These are phyloP conservation scores for Hawksworthiomyces lignivorus DNA, from an alignment of 2,329 filamentous ascomycete species.

Conservation along the genomic window DNA sequence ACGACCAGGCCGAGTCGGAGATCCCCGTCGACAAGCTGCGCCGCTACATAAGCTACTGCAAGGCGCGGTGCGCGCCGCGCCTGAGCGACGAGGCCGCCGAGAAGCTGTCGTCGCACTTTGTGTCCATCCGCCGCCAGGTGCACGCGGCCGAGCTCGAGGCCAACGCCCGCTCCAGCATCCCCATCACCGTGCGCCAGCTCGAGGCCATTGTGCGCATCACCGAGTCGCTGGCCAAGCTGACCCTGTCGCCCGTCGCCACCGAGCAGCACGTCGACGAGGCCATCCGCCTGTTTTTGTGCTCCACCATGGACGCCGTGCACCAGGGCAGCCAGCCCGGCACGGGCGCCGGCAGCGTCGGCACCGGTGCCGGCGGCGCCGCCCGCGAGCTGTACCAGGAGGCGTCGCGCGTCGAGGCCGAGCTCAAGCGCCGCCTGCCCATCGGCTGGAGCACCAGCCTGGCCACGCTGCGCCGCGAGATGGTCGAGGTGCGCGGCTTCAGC, in stretches of 20 bases:
- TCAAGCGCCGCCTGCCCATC: conserved; percentile 80
- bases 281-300: conserved; percentile 90
- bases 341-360: conserved; percentile 4
- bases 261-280: conserved; percentile 95
- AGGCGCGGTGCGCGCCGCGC: conserved; percentile 87
- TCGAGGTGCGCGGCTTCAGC: conserved; percentile 81
- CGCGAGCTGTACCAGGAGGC: conserved; percentile 90
- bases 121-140: conserved; percentile 89
- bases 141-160: conserved; percentile 85
- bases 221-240: conserved; percentile 87
- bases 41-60: conserved; percentile 94
- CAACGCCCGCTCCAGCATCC: conserved; percentile 85
- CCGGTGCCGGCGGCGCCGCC: conserved; percentile 49
- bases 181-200: conserved; percentile 93
- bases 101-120: conserved; percentile 94
- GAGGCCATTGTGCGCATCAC: conserved; percentile 97
- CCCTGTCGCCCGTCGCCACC: conserved; percentile 75
- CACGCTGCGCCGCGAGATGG: conserved; percentile 81
- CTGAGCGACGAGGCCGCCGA: conserved; percentile 87
- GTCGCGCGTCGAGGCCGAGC: conserved; percentile 76
- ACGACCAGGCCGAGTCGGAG: conserved; percentile 78
- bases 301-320: conserved; percentile 95
- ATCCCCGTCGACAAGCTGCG: conserved; percentile 96
- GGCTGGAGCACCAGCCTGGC: conserved; percentile 91
- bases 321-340: conserved; percentile 54